Conservation (phyloP, 768 basidiomycete species). For the Dacryopinax spathularia region DNA sequence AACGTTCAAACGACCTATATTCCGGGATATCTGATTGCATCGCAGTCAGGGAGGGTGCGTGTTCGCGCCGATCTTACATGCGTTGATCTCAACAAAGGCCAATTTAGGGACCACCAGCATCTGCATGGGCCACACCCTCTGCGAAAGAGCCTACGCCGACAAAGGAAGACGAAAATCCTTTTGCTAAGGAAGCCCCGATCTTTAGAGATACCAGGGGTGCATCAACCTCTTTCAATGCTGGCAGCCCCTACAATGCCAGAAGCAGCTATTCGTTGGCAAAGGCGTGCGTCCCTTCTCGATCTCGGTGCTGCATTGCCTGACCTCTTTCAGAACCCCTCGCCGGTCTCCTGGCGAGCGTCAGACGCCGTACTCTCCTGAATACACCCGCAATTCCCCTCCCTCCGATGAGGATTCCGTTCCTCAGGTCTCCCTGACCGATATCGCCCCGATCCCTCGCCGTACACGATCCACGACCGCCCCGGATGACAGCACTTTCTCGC, state of each 20-base stretch:
- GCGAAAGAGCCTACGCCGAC: not conserved
- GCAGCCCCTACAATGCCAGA: not conserved
- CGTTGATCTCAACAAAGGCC: not conserved
- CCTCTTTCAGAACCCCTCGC: not conserved
- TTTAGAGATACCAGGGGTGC: not conserved
- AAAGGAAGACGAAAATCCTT: not conserved
- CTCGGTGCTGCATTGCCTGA: not conserved
- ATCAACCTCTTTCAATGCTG: not conserved
- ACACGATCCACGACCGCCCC: not conserved
- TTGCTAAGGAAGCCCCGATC: not conserved
- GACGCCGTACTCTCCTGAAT: slow-evolving; percentile 1
- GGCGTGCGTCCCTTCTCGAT: not conserved
- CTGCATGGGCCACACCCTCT: not conserved
- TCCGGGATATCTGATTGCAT: not conserved
- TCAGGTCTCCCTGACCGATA: not conserved
- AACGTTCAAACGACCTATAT: not conserved
- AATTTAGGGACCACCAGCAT: not conserved
- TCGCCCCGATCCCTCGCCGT: not conserved
- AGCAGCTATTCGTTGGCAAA: not conserved
- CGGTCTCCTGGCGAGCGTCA: not conserved
- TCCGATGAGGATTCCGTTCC: not conserved
- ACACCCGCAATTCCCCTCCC: not conserved
- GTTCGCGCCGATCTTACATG: not conserved
- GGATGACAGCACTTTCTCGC: not conserved
- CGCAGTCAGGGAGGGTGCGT: not conserved